Evolutionary conservation across 306 rosid species (phyloP).

Genomic region (Crataegus laevigata): DNA sequence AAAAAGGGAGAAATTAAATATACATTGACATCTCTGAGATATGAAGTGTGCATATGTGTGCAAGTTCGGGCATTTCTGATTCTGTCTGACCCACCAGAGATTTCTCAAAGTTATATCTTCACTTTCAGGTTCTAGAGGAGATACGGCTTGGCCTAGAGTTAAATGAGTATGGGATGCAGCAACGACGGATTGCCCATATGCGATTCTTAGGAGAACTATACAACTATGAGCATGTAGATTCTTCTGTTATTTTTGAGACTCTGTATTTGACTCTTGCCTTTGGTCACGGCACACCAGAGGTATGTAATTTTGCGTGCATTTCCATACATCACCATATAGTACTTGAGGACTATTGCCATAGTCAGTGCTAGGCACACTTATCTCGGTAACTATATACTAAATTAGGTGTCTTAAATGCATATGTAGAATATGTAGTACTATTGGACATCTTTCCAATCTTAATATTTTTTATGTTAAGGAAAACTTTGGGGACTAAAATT

Average conservation of each 20-base stretch:
- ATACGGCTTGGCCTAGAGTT: slow-evolving; percentile 87
- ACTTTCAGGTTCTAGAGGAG: slow-evolving; percentile 92
- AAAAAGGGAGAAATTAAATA: neutral
- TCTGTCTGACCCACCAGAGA: neutral
- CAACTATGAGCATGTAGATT: slow-evolving; percentile 95
- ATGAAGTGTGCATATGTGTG: neutral
- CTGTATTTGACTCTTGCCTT: slow-evolving; percentile 67
- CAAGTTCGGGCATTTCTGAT: neutral
- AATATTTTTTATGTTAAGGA: neutral
- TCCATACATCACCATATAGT: neutral
- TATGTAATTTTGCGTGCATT: slow-evolving; percentile 13
- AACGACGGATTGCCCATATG: slow-evolving; percentile 89
- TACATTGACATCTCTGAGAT: neutral
- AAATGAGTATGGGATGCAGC: slow-evolving; percentile 98
- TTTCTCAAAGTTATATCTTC: slow-evolving; percentile 1
- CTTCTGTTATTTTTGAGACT: slow-evolving; percentile 94
- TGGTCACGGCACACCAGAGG: slow-evolving; percentile 93
- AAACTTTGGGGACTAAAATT: neutral
- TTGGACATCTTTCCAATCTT: neutral
- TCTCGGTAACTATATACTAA: neutral
- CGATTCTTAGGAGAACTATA: slow-evolving; percentile 95
- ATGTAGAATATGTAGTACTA: neutral
- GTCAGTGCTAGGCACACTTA: neutral
- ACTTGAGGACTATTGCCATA: neutral
- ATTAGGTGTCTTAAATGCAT: neutral